These are phyloP conservation scores for Ceriops decandra DNA, from an alignment of 345 rosid genomes.

Conservation along the genomic window DNA sequence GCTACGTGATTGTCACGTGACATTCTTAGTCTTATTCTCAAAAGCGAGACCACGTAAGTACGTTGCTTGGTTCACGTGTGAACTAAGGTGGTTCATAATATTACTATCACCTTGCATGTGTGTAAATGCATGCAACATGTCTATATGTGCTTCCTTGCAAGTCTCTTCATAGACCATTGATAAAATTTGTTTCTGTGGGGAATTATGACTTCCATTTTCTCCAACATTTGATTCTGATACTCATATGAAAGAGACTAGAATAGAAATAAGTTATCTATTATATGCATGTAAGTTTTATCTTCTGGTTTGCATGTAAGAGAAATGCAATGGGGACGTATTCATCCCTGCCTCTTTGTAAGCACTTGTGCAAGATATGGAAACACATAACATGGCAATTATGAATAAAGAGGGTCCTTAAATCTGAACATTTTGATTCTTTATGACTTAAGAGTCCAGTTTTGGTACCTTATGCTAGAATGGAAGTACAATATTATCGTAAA, in stretches of 20 bases:
- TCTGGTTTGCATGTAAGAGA: not conserved
- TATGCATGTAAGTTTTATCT: no score
- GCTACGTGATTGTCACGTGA: no score
- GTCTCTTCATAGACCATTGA: not conserved
- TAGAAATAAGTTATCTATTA: no score
- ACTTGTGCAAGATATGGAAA: not conserved
- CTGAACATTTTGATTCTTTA: not conserved
- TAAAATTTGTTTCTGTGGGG: not conserved
- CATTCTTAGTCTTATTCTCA: no score
- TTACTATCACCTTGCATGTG: no score
- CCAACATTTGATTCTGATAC: not conserved
- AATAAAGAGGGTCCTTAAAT: not conserved
- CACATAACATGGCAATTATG: not conserved
- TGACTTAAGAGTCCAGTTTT: constrained; percentile 1
- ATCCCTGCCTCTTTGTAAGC: no score
- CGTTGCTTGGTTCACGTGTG: not conserved
- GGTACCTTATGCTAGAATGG: not conserved
- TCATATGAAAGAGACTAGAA: no score
- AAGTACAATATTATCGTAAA: no score
- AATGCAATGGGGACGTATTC: not conserved
- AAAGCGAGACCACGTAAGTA: no score
- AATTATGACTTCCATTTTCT: not conserved
- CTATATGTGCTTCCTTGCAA: not conserved
- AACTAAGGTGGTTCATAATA: not conserved
- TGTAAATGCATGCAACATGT: not conserved